Percentiles rank a stretch among this genome's conserved stretches.
Evolutionary conservation across 2,329 filamentous ascomycete genomes (phyloP).

Genomic region (Penicillium digitatum): DNA sequence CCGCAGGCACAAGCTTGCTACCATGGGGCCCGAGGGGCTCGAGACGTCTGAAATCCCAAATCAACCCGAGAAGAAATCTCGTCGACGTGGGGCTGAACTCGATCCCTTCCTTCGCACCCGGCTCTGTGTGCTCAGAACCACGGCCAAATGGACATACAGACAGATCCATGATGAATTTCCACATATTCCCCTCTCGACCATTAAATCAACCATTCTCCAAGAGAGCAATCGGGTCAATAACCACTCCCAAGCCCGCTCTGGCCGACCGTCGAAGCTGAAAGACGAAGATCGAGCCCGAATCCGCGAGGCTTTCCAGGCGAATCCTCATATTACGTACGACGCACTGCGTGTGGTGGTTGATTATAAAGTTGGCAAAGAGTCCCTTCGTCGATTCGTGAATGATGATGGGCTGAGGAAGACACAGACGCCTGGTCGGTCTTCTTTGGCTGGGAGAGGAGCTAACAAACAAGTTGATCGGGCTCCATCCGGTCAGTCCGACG

Average conservation of each 20-base stretch:
- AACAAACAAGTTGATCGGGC: not conserved
- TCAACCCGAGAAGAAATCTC: conserved; percentile 1
- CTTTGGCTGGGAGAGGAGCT: not conserved
- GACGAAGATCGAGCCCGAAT: not conserved
- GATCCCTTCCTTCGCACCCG: conserved; percentile 11
- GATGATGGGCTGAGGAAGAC: not conserved
- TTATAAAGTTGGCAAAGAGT: conserved; percentile 3
- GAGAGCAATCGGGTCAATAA: conserved; percentile 3
- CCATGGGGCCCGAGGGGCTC: conserved; percentile 2
- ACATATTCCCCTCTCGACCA: conserved; percentile 9
- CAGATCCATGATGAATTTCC: conserved; percentile 9
- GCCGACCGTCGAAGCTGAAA: conserved; percentile 2
- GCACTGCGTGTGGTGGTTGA: not conserved
- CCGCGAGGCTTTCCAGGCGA: not conserved
- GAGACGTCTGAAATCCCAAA: not conserved
- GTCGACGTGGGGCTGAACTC: conserved; percentile 8
- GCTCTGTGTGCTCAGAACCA: conserved; percentile 9
- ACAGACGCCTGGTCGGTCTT: not conserved
- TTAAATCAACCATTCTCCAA: conserved; percentile 7
- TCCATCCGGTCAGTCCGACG: not conserved
- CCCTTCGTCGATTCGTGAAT: conserved; percentile 1
- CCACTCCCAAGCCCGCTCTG: not conserved
- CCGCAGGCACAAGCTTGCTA: not conserved
- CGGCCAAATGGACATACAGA: conserved; percentile 10
- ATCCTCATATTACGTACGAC: not conserved